Base-by-base conservation (phyloP, 768 basidiomycete genomes). In the Leucocoprinus birnbaumii region DNA sequence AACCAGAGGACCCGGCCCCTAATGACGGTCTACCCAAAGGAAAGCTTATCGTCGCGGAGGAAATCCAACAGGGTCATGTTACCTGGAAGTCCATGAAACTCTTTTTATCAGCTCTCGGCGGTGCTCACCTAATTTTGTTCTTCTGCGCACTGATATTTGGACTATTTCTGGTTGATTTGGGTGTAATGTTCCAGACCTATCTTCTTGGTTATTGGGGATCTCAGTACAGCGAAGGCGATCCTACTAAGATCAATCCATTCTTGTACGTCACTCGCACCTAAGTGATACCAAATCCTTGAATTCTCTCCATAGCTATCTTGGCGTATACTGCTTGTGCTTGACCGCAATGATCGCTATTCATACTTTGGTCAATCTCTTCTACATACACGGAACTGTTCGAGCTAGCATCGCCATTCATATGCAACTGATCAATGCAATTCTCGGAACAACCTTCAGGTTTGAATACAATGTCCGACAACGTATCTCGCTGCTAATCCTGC, bases 371-470 rank as follows among this genome's bases (percentile, higher is more conserved):
- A 72, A 64, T 25, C 57, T 71, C 16, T 51, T 76, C 7, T 85
- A 76, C 61, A 67, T 79, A n/a, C 68, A 66, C 38, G 85, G 83
- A 2, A 61, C 71, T 2, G 61, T 84, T 48, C 70, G 80, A 51
- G 86, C 85, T 1, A 84, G 84, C 3, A 71, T 74, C 53, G 64
- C 57, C 6, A 80, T 89, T 11, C 85, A 87, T 61, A 62, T 63
- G 21, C 66, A 73, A 54, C 72, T 89, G 1, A 58, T 87, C 3
- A 65, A 75, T 24, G 76, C 84, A 10, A 64, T 88, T 0, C 65
- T 88, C 13, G 76, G 82, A 3, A 80, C 84, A 3, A 87, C 87
- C 1, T 65, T 87, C 37, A 75, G 84, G 85, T 82, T 49, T 19
- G 67, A 62, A 16, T 13, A 16, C 25, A 27, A 16, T 24, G 55